Conservation (phyloP, 805 yeast species). For the Candida boleticola region DNA sequence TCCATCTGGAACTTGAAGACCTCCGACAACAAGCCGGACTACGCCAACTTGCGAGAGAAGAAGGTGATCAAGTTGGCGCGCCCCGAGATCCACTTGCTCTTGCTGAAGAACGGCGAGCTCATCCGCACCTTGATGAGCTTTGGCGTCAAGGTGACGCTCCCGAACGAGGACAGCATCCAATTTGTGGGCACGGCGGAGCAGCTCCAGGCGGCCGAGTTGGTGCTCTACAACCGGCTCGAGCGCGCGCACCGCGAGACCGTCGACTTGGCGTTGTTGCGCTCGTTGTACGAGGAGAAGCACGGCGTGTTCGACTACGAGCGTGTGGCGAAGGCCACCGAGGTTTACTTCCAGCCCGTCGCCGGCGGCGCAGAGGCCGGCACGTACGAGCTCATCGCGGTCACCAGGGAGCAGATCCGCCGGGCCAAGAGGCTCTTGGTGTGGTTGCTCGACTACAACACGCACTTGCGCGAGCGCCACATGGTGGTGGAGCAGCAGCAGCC, state of each 20-base stretch:
- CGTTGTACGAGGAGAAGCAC: constrained; percentile 25
- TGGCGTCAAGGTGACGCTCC: constrained; percentile 37
- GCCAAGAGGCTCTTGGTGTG: constrained; percentile 39
- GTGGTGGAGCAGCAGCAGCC: constrained; percentile 12
- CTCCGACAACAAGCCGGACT: constrained; percentile 18
- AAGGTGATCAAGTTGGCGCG: constrained; percentile 30
- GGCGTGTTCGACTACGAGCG: constrained; percentile 23
- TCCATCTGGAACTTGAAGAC: constrained; percentile 33
- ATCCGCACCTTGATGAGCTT: constrained; percentile 39
- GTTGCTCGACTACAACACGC: constrained; percentile 34
- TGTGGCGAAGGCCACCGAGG: constrained; percentile 33
- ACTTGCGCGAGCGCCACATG: constrained; percentile 16
- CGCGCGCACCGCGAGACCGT: constrained; percentile 25
- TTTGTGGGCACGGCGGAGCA: constrained; percentile 42
- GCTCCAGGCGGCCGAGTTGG: constrained; percentile 42
- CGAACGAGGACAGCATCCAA: constrained; percentile 25
- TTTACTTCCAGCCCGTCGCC: constrained; percentile 26
- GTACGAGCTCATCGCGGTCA: constrained; percentile 32
- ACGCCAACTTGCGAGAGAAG: constrained; percentile 31
- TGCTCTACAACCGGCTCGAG: constrained; percentile 31
- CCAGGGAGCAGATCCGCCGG: constrained; percentile 26
- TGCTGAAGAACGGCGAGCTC: constrained; percentile 37
- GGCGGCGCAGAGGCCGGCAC: constrained; percentile 12
- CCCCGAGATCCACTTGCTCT: constrained; percentile 39
- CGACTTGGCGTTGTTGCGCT: constrained; percentile 27